Evolutionary conservation across 2,329 filamentous ascomycete species (phyloP).

Genomic region (Aschersonia sp.): DNA sequence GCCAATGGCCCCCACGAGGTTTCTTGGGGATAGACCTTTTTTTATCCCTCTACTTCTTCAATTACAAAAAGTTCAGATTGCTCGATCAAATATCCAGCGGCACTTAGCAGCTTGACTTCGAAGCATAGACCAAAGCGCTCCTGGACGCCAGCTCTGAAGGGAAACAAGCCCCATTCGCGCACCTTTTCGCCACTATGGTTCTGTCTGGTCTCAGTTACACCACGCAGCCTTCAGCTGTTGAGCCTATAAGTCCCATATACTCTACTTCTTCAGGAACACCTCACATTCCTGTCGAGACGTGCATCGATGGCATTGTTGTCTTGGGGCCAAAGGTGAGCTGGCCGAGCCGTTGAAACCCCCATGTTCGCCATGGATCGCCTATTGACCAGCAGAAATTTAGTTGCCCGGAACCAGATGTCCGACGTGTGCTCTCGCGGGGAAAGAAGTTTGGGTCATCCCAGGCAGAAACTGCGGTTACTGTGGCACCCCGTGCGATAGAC

Average conservation of each 20-base stretch:
- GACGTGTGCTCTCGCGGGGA: conserved; percentile 31
- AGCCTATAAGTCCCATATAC: neutral
- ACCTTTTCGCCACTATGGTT: neutral
- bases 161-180: neutral
- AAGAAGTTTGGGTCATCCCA: conserved; percentile 41
- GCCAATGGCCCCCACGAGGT: neutral
- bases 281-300: neutral
- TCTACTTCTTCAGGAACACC: neutral
- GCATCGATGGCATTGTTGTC: neutral
- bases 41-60: neutral
- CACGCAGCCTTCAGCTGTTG: neutral
- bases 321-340: neutral
- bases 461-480: conserved; percentile 36
- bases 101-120: neutral
- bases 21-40: neutral
- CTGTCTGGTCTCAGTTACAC: neutral
- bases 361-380: neutral
- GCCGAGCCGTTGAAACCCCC: neutral
- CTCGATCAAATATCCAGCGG: neutral
- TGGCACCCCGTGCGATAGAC: conserved; percentile 25
- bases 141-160: too few relatives aligned
- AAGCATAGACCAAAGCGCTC: neutral
- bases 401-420: conserved; percentile 35
- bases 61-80: neutral
- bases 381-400: neutral